These are phyloP conservation scores for Hypoxylon sp. DNA, from an alignment of 2,329 filamentous ascomycete species.

Conservation along the genomic window DNA sequence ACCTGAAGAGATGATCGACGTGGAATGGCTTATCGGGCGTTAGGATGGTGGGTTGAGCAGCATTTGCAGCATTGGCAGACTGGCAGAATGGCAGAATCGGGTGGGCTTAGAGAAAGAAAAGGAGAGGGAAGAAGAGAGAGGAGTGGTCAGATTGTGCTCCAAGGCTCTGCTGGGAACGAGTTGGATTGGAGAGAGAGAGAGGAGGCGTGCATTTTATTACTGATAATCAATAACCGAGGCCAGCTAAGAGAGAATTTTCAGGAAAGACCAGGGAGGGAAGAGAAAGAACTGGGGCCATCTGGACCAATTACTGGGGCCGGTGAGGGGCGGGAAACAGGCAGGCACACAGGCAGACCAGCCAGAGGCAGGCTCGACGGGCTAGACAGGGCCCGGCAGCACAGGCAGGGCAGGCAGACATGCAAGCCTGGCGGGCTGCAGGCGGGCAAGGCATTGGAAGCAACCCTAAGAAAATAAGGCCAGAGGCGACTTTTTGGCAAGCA, in stretches of 20 bases:
- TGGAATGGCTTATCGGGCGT: slow-evolving; percentile 33
- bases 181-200: slow-evolving; percentile 20
- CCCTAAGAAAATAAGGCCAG: slow-evolving; percentile 2
- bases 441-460: slow-evolving; percentile 2
- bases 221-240: slow-evolving; percentile 31
- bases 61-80: too few species aligned
- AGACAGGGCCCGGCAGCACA: too few species aligned
- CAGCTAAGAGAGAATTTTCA: slow-evolving; percentile 26
- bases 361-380: too few species aligned
- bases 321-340: background rate
- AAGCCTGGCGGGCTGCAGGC: background rate
- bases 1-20: slow-evolving; percentile 22
- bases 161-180: slow-evolving; percentile 12
- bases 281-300: slow-evolving; percentile 29
- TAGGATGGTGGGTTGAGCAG: slow-evolving; percentile 10
- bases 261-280: slow-evolving; percentile 18
- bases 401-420: too few species aligned
- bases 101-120: slow-evolving; percentile 13
- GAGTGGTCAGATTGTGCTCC: slow-evolving; percentile 5
- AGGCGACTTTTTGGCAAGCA: slow-evolving; percentile 14
- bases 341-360: too few species aligned
- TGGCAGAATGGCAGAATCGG: too few species aligned
- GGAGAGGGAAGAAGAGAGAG: slow-evolving; percentile 5
- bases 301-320: slow-evolving; percentile 6
- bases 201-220: slow-evolving; percentile 29